phyloP scores from a whole-genome alignment of 306 rosid species.

The Mimosa bimucronata region DNA sequence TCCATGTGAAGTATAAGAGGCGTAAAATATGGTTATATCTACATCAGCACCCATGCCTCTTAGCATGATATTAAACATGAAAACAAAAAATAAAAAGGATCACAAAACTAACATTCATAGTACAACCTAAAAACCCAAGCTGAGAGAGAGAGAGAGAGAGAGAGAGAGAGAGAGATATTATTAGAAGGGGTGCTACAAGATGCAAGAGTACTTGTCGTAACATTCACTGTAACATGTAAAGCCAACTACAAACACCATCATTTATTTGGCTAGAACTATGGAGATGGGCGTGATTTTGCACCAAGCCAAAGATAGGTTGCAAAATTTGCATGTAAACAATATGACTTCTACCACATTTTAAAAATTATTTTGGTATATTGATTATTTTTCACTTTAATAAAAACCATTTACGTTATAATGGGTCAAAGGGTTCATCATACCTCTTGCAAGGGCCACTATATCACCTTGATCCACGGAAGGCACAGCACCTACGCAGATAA shows the following conservation, averaged over 20 bases:
- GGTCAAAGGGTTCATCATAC: constrained; percentile 50
- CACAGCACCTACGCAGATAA: constrained; percentile 47
- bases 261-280: not conserved
- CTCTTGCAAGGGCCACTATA: constrained; percentile 82
- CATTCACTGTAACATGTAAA: no score
- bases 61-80: no score
- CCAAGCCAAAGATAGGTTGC: not conserved
- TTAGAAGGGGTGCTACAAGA: not conserved
- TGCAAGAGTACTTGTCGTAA: constrained; percentile 4
- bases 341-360: not conserved
- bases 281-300: not conserved
- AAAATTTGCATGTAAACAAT: not conserved
- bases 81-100: no score
- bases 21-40: no score
- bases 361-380: not conserved
- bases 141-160: no score
- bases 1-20: no score
- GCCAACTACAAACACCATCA: constrained; percentile 10
- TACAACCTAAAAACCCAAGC: no score
- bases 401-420: no score
- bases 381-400: no score
- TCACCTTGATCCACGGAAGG: constrained; percentile 53
- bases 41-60: no score
- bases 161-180: no score
- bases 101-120: no score